phyloP scores from a whole-genome alignment of 345 rosid genomes.

The Eucalyptus lansdowneana region DNA sequence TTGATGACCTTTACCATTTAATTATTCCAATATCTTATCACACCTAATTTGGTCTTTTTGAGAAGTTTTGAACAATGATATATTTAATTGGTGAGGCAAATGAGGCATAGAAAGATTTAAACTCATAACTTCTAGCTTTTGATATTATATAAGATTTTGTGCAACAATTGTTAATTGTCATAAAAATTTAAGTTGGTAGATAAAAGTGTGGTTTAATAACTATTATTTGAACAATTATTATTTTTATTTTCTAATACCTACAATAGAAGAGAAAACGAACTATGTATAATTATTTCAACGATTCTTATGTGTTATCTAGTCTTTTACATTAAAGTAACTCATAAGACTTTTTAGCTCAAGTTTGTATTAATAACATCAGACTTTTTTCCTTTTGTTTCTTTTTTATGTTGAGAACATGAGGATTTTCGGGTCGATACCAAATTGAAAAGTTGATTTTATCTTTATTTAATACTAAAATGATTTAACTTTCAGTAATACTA shows the following conservation, averaged over 20 bases:
- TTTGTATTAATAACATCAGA: not conserved
- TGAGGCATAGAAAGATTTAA: too few relatives aligned
- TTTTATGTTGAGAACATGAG: not conserved
- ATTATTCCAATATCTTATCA: not conserved
- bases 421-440: not conserved
- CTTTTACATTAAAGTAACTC: not conserved
- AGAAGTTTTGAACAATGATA: rapidly evolving
- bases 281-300: not conserved
- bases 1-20: too few relatives aligned
- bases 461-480: not conserved
- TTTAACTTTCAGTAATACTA: not conserved
- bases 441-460: not conserved
- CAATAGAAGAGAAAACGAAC: not conserved
- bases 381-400: not conserved
- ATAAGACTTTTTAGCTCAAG: not conserved
- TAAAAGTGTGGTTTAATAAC: too few relatives aligned
- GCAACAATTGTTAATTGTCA: not conserved
- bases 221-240: too few relatives aligned
- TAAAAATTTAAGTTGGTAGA: too few relatives aligned
- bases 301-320: not conserved
- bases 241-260: too few relatives aligned
- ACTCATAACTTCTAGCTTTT: too few relatives aligned
- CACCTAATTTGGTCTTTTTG: too few relatives aligned
- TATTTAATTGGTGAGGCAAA: too few relatives aligned
- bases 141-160: too few relatives aligned